Percentiles rank a stretch among this genome's conserved stretches.
Evolutionary conservation across 179 eudicot genomes (phyloP).

Genomic region (Carnegiea gigantea): DNA sequence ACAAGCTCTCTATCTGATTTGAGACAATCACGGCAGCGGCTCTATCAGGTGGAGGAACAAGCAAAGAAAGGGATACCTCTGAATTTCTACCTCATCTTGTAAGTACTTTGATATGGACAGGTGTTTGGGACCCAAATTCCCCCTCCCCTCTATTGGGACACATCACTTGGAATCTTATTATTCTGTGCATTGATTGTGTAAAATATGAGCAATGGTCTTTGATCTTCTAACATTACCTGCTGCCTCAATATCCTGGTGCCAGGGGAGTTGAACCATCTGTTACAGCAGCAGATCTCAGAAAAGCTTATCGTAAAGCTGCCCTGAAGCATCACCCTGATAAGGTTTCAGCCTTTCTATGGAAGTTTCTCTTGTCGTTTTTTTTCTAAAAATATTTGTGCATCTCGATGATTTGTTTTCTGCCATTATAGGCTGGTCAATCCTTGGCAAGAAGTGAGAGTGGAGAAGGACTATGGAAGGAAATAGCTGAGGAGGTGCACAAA

Average conservation of each 20-base stretch:
- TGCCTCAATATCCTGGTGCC: slow-evolving; percentile 21
- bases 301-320: slow-evolving; percentile 90
- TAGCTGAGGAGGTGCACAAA: slow-evolving; percentile 57
- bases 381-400: background rate
- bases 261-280: slow-evolving; percentile 84
- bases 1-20: slow-evolving; percentile 43
- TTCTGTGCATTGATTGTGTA: slow-evolving; percentile 5
- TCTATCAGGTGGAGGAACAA: slow-evolving; percentile 63
- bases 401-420: background rate
- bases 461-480: slow-evolving; percentile 77
- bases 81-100: slow-evolving; percentile 75
- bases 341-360: slow-evolving; percentile 36
- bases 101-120: slow-evolving; percentile 29
- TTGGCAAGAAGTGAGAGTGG: slow-evolving; percentile 70
- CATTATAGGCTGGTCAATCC: slow-evolving; percentile 71
- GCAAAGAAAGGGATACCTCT: slow-evolving; percentile 57
- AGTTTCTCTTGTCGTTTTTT: background rate
- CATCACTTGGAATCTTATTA: slow-evolving; percentile 2
- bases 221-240: slow-evolving; percentile 13
- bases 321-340: slow-evolving; percentile 94
- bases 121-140: background rate
- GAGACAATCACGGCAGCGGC: slow-evolving; percentile 66
- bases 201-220: background rate
- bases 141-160: background rate
- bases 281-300: slow-evolving; percentile 60